Conservation (phyloP, 169 alveolate species). For the Toxoplasma gondii region DNA sequence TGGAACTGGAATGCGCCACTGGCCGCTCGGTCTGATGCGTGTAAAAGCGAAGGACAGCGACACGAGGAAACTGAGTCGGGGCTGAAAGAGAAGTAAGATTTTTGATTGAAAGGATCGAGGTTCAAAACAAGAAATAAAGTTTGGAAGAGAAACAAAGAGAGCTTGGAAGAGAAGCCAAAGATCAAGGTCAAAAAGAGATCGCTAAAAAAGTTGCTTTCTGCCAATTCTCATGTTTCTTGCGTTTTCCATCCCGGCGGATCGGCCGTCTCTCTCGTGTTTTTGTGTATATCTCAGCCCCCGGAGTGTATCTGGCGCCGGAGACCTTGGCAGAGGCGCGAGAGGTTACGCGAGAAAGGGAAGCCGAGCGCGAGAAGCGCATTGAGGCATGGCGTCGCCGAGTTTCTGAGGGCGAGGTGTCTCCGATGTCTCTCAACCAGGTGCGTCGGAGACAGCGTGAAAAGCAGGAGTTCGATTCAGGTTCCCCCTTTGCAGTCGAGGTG, state of each 20-base stretch:
- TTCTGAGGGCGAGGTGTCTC: not conserved
- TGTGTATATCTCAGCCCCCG: not conserved
- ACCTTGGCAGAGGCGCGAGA: not conserved
- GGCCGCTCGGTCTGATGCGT: too few relatives aligned
- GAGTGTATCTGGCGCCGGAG: slow-evolving; percentile 4
- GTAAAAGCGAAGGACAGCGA: too few relatives aligned
- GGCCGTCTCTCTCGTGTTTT: not conserved
- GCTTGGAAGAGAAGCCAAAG: too few relatives aligned
- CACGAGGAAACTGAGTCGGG: too few relatives aligned
- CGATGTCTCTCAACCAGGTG: not conserved
- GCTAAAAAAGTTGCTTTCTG: too few relatives aligned
- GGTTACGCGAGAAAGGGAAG: not conserved
- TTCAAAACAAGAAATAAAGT: too few relatives aligned
- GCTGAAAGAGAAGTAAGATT: too few relatives aligned
- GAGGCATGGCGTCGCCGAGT: not conserved
- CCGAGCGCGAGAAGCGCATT: slow-evolving; percentile 17
- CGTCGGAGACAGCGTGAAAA: not conserved
- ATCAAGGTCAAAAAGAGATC: too few relatives aligned
- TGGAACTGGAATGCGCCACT: too few relatives aligned
- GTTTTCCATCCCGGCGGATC: not conserved
- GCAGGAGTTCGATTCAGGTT: not conserved
- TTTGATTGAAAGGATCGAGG: too few relatives aligned
- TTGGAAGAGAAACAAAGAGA: too few relatives aligned
- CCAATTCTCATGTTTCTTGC: too few relatives aligned
- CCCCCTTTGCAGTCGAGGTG: not conserved